Evolutionary conservation across 2,329 filamentous ascomycete species (phyloP).

Genomic region (Trichoderma sp.): DNA sequence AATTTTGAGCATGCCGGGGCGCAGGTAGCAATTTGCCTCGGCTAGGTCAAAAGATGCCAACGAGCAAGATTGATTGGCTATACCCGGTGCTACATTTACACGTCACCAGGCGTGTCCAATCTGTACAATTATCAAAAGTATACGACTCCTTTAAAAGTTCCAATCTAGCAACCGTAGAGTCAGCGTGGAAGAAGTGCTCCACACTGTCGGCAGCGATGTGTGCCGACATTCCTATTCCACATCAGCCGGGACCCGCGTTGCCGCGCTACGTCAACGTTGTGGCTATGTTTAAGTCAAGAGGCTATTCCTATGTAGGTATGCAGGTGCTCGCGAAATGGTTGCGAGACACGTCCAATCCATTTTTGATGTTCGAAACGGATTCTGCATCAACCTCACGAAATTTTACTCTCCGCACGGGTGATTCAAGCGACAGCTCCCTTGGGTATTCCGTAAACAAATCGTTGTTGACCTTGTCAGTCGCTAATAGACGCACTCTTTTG

Average conservation of each 20-base stretch:
- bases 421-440: neutral
- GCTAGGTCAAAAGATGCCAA: neutral
- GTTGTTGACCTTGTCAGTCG: neutral
- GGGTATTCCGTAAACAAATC: neutral
- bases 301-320: neutral
- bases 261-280: neutral
- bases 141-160: no score
- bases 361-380: neutral
- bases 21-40: neutral
- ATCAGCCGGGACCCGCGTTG: neutral
- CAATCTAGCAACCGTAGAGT: no score
- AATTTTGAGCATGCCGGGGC: neutral
- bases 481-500: neutral
- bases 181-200: neutral
- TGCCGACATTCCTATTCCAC: neutral
- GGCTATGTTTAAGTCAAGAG: neutral
- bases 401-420: no score
- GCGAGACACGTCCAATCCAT: neutral
- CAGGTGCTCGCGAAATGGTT: neutral
- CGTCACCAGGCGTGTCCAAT: neutral
- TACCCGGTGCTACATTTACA: neutral
- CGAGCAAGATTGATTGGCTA: neutral
- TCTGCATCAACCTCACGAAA: neutral
- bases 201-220: neutral
- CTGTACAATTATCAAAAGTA: neutral